phyloP scores from a whole-genome alignment of 441 rosid genomes.

The Euphorbia celastroides region DNA sequence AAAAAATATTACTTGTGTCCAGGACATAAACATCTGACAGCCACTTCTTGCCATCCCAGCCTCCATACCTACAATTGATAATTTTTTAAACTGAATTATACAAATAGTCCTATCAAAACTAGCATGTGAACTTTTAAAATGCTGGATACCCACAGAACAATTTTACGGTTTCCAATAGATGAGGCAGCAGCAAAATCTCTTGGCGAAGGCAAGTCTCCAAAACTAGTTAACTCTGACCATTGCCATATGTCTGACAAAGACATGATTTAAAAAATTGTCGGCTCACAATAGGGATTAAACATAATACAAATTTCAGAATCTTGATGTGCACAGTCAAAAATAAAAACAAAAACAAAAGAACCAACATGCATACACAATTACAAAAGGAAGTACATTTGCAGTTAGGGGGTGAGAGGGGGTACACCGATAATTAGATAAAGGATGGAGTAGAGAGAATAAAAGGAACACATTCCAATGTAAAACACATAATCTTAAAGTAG shows the following conservation, averaged over 20 bases:
- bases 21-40: constrained; percentile 88
- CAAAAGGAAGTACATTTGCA: not conserved
- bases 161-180: constrained; percentile 79
- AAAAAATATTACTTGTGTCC: constrained; percentile 70
- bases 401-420: not conserved
- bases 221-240: constrained; percentile 94
- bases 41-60: constrained; percentile 99
- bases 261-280: constrained; percentile 4
- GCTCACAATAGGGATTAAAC: not conserved
- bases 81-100: constrained; percentile 15
- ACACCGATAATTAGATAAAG: not conserved
- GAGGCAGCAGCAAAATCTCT: constrained; percentile 95
- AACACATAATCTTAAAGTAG: not conserved
- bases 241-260: constrained; percentile 89
- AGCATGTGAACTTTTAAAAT: constrained; percentile 17
- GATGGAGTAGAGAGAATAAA: not conserved
- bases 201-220: constrained; percentile 92
- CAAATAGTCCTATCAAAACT: constrained; percentile 10
- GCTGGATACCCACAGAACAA: constrained; percentile 62
- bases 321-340: not conserved
- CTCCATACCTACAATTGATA: constrained; percentile 74
- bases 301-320: not conserved
- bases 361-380: not conserved
- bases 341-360: not conserved
- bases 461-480: not conserved